Evolutionary conservation across 2,329 filamentous ascomycete genomes (phyloP).

Genomic region (Aspergillus oerlinghausenensis): DNA sequence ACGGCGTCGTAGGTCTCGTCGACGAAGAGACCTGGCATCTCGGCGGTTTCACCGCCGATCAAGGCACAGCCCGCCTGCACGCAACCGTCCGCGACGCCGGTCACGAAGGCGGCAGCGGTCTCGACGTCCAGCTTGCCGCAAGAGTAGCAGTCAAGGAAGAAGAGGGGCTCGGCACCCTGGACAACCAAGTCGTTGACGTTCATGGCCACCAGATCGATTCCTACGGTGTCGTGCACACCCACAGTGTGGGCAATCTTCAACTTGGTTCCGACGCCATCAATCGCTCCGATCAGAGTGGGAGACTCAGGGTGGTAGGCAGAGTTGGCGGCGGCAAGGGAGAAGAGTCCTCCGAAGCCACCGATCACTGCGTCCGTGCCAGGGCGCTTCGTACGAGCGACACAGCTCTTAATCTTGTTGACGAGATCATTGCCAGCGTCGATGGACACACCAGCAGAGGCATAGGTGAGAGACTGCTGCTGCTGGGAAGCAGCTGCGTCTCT

Average conservation of each 20-base stretch:
- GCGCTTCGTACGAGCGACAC: conserved; percentile 77
- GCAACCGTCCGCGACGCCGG: conserved; percentile 85
- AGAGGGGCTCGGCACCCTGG: conserved; percentile 88
- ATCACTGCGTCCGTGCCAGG: conserved; percentile 89
- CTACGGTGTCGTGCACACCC: conserved; percentile 87
- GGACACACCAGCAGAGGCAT: conserved; percentile 87
- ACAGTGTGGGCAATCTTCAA: conserved; percentile 91
- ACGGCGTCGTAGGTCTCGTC: conserved; percentile 89
- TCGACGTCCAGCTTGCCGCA: conserved; percentile 80
- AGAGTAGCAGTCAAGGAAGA: conserved; percentile 97
- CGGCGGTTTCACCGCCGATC: conserved; percentile 94
- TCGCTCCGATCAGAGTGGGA: conserved; percentile 85
- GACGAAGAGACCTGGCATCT: conserved; percentile 95
- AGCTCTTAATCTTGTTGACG: conserved; percentile 84
- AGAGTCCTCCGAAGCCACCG: conserved; percentile 87
- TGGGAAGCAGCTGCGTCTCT: conserved; percentile 20
- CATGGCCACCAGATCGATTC: conserved; percentile 96
- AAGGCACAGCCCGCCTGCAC: conserved; percentile 79
- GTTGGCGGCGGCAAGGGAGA: conserved; percentile 62
- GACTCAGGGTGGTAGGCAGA: conserved; percentile 71
- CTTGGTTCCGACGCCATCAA: conserved; percentile 95
- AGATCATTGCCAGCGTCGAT: conserved; percentile 93
- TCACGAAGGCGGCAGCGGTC: conserved; percentile 77
- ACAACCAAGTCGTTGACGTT: conserved; percentile 98
- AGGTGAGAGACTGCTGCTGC: conserved; percentile 59